Conservation (phyloP, 2,329 filamentous ascomycete species). For the Scedosporium minutisporum region DNA sequence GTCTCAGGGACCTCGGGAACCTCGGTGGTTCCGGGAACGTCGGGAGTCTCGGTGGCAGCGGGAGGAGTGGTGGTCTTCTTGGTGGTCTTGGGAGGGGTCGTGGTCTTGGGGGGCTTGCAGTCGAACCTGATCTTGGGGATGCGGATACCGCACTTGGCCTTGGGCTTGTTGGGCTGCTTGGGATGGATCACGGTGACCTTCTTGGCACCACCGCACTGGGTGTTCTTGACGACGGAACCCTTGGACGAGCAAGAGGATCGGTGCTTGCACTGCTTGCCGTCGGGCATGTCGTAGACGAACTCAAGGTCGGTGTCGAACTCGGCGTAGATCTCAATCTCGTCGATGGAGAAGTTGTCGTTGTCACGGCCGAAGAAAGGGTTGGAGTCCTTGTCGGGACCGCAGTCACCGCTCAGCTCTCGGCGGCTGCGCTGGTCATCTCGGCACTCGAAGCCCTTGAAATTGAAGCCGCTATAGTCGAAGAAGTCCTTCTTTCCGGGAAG, state of each 20-base stretch:
- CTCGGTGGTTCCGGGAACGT: not conserved
- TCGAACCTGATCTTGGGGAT: constrained; percentile 69
- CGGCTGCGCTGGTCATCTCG: constrained; percentile 45
- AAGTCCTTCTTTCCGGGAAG: constrained; percentile 45
- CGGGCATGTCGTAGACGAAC: constrained; percentile 80
- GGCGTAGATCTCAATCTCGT: constrained; percentile 60
- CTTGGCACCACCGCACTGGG: constrained; percentile 84
- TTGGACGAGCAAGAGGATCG: constrained; percentile 55
- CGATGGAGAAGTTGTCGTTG: constrained; percentile 59
- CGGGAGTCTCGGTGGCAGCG: constrained; percentile 7
- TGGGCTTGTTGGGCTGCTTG: constrained; percentile 44
- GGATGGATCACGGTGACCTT: constrained; percentile 64
- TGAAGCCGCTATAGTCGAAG: constrained; percentile 65
- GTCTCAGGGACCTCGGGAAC: constrained; percentile 10
- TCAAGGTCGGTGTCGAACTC: constrained; percentile 71
- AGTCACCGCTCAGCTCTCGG: constrained; percentile 53
- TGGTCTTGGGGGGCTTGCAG: constrained; percentile 35
- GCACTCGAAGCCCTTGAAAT: constrained; percentile 58
- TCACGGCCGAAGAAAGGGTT: constrained; percentile 49
- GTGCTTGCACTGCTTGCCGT: constrained; percentile 75
- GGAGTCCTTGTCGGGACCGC: constrained; percentile 30
- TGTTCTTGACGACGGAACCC: constrained; percentile 67
- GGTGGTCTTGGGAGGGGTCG: constrained; percentile 18
- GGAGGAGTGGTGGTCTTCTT: constrained; percentile 12
- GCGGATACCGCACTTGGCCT: constrained; percentile 57